Evolutionary conservation across 768 basidiomycete species (phyloP), one percentile per base, ranked within the genome.

Genomic region (Boletus eberwhitei): DNA sequence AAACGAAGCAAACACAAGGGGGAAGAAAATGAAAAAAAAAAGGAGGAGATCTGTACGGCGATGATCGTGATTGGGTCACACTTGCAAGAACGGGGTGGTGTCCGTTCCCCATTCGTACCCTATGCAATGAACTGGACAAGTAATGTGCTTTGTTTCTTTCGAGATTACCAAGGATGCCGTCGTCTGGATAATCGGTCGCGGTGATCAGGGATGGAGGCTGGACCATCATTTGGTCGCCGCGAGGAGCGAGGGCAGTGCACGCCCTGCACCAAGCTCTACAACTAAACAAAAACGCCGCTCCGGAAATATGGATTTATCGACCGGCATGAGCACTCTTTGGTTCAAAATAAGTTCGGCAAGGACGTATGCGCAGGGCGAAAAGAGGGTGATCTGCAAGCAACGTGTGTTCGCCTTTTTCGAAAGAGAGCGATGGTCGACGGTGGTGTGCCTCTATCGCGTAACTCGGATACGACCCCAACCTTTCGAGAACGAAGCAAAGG

Each of bases 241-340:
- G 2, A 90, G 73, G 2, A 89, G 71, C 0, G 85, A 87, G 5
- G 87, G 87, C 8, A 91, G 66, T 17, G 81, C 87, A 42, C 81
- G 78, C 7, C 88, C 87, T 8, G 86, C 80, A 3, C 85, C 87
- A 4, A 90, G 78, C 65, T 90, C 88, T n/a, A 90, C 63, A 2
- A 85, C 86, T 49, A 41, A 48, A 22, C 48, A 48, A 50, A 40
- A n/a, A 26, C 8, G 32, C 11, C 48, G 46, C 32, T 36, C 37
- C 16, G 19, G 2, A 34, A 17, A 9, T 43, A 22, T 12, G 8
- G 17, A 8, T 29, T 8, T 24, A 9, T 42, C 31, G 13, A 24
- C 44, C 74, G 75, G 52, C 68, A 71, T n/a, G n/a, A n/a, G n/a
- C n/a, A 81, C 62, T 0, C 77, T 76, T 51, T 77, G 67, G 67